phyloP scores from a whole-genome alignment of 495 filamentous ascomycete species.

The Bryoglossum gracile region DNA sequence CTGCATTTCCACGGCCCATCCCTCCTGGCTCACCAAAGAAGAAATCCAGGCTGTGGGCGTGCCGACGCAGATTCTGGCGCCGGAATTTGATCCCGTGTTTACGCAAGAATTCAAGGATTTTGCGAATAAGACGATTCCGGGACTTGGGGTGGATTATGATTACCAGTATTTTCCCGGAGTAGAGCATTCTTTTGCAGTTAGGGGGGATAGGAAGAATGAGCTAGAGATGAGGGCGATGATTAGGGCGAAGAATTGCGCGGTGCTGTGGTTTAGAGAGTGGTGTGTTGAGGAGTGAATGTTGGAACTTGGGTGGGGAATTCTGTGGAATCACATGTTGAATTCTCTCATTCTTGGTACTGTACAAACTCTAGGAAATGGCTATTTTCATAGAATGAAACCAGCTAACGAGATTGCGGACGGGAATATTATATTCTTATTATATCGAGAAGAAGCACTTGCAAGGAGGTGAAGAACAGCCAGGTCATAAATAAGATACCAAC shows the following conservation, averaged over 20 bases:
- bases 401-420: no score
- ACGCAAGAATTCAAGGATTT: slow-evolving; percentile 39
- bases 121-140: slow-evolving; percentile 29
- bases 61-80: slow-evolving; percentile 43
- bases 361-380: no score
- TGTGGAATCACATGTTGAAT: no score
- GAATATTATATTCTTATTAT: no score
- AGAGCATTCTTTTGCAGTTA: slow-evolving; percentile 35
- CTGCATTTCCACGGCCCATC: slow-evolving; percentile 40
- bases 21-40: slow-evolving; percentile 30
- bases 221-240: slow-evolving; percentile 3
- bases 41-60: slow-evolving; percentile 40
- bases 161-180: slow-evolving; percentile 43
- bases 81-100: slow-evolving; percentile 38
- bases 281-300: no score
- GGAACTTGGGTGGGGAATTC: no score
- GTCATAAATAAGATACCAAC: no score
- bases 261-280: slow-evolving; percentile 27
- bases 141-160: slow-evolving; percentile 25
- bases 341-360: no score
- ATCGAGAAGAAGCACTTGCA: no score
- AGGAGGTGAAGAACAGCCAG: no score
- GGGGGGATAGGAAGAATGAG: slow-evolving; percentile 24
- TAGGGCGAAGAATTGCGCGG: slow-evolving; percentile 29
- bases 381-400: no score